A percentile compares a stretch with the other conserved stretches of the same genome.
Evolutionary conservation across 495 filamentous ascomycete species (phyloP).

Genomic region (Hyaloscypha variabilis): DNA sequence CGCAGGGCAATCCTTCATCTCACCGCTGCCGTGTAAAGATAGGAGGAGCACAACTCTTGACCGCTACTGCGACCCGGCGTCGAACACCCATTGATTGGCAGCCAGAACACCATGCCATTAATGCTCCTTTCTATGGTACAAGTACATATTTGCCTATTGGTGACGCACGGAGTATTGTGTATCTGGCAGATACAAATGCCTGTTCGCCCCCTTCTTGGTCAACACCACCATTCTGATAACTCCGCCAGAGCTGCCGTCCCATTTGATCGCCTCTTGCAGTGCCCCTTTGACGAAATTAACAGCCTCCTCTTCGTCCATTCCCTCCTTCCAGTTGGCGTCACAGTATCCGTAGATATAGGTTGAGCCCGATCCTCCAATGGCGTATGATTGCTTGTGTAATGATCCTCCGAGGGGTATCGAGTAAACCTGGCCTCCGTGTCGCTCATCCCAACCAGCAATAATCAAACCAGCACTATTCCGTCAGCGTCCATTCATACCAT

Average conservation of each 20-base stretch:
- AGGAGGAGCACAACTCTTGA: neutral
- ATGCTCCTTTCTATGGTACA: constrained; percentile 31
- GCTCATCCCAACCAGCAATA: constrained; percentile 92
- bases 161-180: constrained; percentile 66
- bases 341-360: constrained; percentile 99
- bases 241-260: constrained; percentile 98
- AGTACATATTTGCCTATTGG: constrained; percentile 25
- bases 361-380: constrained; percentile 95
- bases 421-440: constrained; percentile 94
- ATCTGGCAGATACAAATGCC: constrained; percentile 90
- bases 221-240: constrained; percentile 97
- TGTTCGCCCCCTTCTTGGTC: constrained; percentile 81
- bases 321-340: constrained; percentile 93
- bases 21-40: constrained; percentile 19
- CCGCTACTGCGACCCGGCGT: constrained; percentile 19
- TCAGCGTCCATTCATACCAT: constrained; percentile 21
- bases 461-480: constrained; percentile 84
- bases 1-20: constrained; percentile 3
- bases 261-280: constrained; percentile 93
- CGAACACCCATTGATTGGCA: neutral
- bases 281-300: constrained; percentile 89
- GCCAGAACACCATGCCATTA: constrained; percentile 33
- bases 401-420: constrained; percentile 96
- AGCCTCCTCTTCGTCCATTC: constrained; percentile 93
- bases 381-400: constrained; percentile 93